Evolutionary conservation across 179 eudicot genomes (phyloP).

Genomic region (Corrigiola litoralis): DNA sequence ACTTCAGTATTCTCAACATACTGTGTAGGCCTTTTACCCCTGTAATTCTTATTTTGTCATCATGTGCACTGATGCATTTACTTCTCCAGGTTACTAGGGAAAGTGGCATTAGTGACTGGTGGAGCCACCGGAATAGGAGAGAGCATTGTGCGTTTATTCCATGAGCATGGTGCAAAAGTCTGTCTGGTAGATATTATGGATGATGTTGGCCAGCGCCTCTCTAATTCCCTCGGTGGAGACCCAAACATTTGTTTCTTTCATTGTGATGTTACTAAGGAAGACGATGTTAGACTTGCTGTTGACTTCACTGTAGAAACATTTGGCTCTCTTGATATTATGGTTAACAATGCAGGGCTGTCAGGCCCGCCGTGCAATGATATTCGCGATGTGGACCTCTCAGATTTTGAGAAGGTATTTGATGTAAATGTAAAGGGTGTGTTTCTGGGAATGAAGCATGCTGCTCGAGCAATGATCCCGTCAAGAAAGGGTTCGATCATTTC

Average conservation of each 20-base stretch:
- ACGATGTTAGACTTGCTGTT: slow-evolving; percentile 61
- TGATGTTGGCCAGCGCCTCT: slow-evolving; percentile 48
- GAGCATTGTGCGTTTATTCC: slow-evolving; percentile 84
- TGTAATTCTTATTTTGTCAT: too few relatives aligned
- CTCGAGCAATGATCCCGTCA: slow-evolving; percentile 76
- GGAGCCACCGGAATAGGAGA: slow-evolving; percentile 91
- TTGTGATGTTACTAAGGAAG: slow-evolving; percentile 70
- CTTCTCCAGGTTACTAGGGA: slow-evolving; percentile 64
- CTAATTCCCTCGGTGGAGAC: slow-evolving; percentile 41
- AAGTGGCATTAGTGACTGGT: slow-evolving; percentile 85
- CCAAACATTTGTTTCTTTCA: slow-evolving; percentile 39
- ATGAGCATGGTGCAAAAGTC: slow-evolving; percentile 76
- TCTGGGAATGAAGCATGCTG: slow-evolving; percentile 90
- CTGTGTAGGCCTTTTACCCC: too few relatives aligned
- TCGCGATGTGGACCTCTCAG: slow-evolving; percentile 42
- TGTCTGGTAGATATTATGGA: slow-evolving; percentile 63
- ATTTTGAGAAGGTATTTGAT: slow-evolving; percentile 60
- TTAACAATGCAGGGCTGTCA: slow-evolving; percentile 80
- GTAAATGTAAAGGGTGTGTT: slow-evolving; percentile 82
- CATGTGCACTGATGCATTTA: not conserved
- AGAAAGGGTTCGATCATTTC: slow-evolving; percentile 71
- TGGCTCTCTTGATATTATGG: slow-evolving; percentile 75
- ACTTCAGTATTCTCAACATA: not conserved
- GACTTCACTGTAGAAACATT: slow-evolving; percentile 54
- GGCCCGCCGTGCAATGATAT: slow-evolving; percentile 68